Base-by-base conservation (phyloP, 306 rosid species). In the Echinosophora koreensis region DNA sequence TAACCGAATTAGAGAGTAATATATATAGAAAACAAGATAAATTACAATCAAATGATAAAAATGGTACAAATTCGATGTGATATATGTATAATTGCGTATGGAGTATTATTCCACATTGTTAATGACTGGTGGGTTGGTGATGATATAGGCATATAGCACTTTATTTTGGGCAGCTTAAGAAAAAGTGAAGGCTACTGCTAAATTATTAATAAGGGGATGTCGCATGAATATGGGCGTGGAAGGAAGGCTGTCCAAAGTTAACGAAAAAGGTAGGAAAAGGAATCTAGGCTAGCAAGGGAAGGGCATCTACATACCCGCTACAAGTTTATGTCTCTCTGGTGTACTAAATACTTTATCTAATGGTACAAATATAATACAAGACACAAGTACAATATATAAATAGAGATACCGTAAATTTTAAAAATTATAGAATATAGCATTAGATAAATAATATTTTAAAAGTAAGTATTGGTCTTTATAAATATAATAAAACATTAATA, bases 231-330 rank as follows among this genome's bases (percentile, higher is more conserved):
- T 86, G 86, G 84, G 79, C 82, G 77, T 69, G 82, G 74, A 30
- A 74, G 41, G 1, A 82, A 74, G 81, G 75, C 83, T 74, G 84
- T 80, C 79, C 63, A 67, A 79, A 84, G 69, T 78, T 71, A 67
- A 67, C 39, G 71, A 59, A n/a, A 82, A 70, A 84, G 75, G 79
- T 41, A 55, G 69, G 74, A 81, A 38, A 83, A 44, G 60, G 91
- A 88, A 87, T 87, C 86, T 81, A 77, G 39, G 75, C 85, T 81
- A 86, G 78, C 72, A 68, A 30, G 32, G 32, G 32, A 30, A 71
- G 30, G 62, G 79, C 65, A 74, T 62, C 71, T 16, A 81, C 81
- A 30, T 2, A 30, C 32, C 90, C 85, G 79, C 86, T 57, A 74
- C 79, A 2, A 42, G 3, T 27, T 22, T 22, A 13, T 32, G 57